Percentiles rank a stretch among this genome's conserved stretches.
These are phyloP conservation scores for Aspergillus luchuensis DNA, from an alignment of 2,329 filamentous ascomycete species.

Conservation along the genomic window DNA sequence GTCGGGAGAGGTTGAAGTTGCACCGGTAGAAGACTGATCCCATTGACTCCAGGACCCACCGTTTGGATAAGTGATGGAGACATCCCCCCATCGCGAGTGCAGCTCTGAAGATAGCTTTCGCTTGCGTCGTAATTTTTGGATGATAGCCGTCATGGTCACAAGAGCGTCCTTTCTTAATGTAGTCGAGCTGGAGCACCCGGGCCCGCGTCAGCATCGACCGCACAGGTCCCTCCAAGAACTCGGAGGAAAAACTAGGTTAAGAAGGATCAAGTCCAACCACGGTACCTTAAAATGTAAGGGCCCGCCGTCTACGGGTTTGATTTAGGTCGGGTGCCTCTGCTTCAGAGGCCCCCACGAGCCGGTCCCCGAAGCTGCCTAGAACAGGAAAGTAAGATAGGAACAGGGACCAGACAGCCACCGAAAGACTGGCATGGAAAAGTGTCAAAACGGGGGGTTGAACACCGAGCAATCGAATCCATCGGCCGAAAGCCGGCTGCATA, in stretches of 20 bases:
- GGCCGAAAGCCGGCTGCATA: conserved; percentile 26
- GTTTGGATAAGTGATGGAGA: conserved; percentile 43
- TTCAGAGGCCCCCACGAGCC: background rate
- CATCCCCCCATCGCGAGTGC: conserved; percentile 45
- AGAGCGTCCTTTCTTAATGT: conserved; percentile 28
- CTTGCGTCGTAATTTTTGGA: conserved; percentile 38
- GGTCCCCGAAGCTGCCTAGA: background rate
- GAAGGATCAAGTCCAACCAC: conserved; percentile 7
- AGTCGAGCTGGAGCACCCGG: conserved; percentile 15
- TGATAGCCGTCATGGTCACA: conserved; percentile 33
- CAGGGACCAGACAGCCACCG: background rate
- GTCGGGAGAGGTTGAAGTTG: conserved; percentile 8
- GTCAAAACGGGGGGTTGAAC: background rate
- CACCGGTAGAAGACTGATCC: conserved; percentile 28
- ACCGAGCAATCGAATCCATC: conserved; percentile 11
- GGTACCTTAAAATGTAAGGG: conserved; percentile 7
- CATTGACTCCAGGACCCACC: conserved; percentile 47
- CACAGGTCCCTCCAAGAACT: conserved; percentile 3
- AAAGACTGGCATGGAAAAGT: background rate
- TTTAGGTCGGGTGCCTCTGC: background rate
- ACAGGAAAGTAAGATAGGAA: conserved; percentile 1
- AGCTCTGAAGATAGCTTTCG: conserved; percentile 40
- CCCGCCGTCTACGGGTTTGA: background rate
- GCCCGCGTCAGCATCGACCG: conserved; percentile 16
- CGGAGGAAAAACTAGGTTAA: conserved; percentile 6